phyloP scores from a whole-genome alignment of 306 rosid species.

The Amphicarpaea edgeworthii region DNA sequence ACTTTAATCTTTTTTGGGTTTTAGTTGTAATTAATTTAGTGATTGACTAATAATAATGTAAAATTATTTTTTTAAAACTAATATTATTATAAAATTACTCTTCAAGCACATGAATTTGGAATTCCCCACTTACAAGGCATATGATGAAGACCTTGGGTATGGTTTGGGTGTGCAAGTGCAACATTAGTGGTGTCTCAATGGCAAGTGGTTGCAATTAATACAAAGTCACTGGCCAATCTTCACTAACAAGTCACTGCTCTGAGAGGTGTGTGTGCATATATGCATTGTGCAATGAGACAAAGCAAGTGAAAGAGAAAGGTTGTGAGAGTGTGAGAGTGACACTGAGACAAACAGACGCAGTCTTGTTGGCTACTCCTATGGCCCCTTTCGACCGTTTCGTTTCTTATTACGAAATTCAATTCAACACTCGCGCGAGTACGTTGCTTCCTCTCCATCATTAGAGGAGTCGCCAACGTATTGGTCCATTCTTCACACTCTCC shows the following conservation, averaged over 20 bases:
- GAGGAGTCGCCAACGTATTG: background rate
- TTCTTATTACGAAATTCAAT: background rate
- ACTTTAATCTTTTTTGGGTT: too few relatives aligned
- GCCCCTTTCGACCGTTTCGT: background rate
- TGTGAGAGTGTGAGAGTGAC: slow-evolving; percentile 26
- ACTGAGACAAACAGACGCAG: background rate
- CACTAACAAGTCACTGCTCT: background rate
- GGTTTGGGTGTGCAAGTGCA: background rate
- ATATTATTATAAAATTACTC: too few relatives aligned
- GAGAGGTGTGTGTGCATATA: background rate
- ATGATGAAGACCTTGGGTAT: background rate
- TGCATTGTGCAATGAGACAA: background rate
- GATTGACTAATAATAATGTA: too few relatives aligned
- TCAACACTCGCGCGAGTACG: background rate
- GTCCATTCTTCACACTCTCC: background rate
- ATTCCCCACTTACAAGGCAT: background rate
- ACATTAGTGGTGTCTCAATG: background rate
- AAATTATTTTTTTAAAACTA: too few relatives aligned
- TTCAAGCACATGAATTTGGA: too few relatives aligned
- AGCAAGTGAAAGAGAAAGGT: background rate
- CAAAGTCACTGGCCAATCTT: background rate
- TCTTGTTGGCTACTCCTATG: background rate
- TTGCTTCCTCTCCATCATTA: background rate
- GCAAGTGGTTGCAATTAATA: background rate
- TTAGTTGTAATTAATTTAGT: too few relatives aligned